Base-by-base conservation (phyloP, 2,329 filamentous ascomycete species). In the Sclerotinia nivalis region DNA sequence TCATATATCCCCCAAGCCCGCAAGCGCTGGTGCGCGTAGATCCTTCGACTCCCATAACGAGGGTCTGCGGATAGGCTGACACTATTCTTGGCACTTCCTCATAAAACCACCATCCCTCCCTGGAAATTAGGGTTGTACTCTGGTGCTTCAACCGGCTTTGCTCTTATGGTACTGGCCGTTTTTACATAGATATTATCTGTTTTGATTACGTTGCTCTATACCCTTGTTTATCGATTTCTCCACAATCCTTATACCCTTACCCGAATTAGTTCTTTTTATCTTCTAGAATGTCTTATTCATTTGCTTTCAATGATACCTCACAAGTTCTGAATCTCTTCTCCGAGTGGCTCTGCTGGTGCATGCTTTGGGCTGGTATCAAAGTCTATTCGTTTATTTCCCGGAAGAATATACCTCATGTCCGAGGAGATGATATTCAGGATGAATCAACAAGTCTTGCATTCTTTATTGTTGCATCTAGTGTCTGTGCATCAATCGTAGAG, bases 291-390 rank as follows among this genome's bases (percentile, higher is more conserved):
- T 65, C 37, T 43, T 28, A 62, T 47, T 55, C 47, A 28, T 55
- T 55, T 34, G 47, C 37, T 12, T 54, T 45, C n/a, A 22, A 64
- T 34, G 49, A 69, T 55, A 47, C 67, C 9, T 25, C 58, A 25
- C 58, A 69, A 34, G 58, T 55, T 34, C 5, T 55, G 40, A 65
- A 65, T 65, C 34, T 69, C 34, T 64, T 47, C 20, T 64, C 67
- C 28, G 67, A 69, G 20, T 69, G 58, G 59, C 25, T 65, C 9
- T 64, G 47, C 50, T 69, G 59, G 58, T 69, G 58, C 34, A 56
- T 69, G 15, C 49, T 69, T n/a, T 69, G 67, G 67, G 67, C 49
- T 49, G 58, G 67, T 65, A 69, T 64, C 59, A 65, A 55, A 65
- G 28, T 56, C 25, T 55, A 64, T 65, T 69, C 58, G 22, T 40